Evolutionary conservation across 2,329 filamentous ascomycete species (phyloP).

Genomic region (Claviceps spartinae): DNA sequence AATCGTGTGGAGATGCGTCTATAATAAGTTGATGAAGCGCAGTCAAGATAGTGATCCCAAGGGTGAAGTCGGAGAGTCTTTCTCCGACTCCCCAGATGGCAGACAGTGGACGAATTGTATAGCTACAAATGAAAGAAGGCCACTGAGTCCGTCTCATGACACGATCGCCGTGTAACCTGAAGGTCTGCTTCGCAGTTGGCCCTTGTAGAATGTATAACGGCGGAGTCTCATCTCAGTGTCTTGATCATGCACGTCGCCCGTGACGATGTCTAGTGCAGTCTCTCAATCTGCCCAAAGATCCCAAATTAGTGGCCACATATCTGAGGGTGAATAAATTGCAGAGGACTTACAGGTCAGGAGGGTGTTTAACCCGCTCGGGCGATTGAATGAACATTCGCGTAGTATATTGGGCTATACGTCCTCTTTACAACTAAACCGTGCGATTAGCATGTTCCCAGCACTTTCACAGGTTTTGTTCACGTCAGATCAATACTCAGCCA

Average conservation of each 20-base stretch:
- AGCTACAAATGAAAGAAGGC: not conserved
- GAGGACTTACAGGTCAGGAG: not conserved
- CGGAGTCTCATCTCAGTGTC: not conserved
- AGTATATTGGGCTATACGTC: conserved; percentile 15
- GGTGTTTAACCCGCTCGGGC: conserved; percentile 9
- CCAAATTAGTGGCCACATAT: conserved; percentile 15
- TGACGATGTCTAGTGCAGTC: conserved; percentile 14
- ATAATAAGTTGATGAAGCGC: not conserved
- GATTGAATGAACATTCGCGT: conserved; percentile 15
- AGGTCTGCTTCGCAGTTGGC: conserved; percentile 7
- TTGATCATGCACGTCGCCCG: conserved; percentile 5
- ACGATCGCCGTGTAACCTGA: conserved; percentile 5
- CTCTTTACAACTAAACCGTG: too few species aligned
- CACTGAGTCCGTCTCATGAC: not conserved
- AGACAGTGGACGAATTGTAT: too few species aligned
- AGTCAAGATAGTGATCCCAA: not conserved
- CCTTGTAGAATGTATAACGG: conserved; percentile 5
- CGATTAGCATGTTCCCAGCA: too few species aligned
- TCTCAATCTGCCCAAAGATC: conserved; percentile 12
- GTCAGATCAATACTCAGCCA: conserved; percentile 5
- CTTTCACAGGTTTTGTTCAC: too few species aligned
- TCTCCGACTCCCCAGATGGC: not conserved
- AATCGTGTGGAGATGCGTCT: not conserved
- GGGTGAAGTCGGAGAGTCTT: not conserved
- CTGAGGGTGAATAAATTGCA: conserved; percentile 13